phyloP scores from a whole-genome alignment of 164 flowering plant species.

The Vitis rupestris region DNA sequence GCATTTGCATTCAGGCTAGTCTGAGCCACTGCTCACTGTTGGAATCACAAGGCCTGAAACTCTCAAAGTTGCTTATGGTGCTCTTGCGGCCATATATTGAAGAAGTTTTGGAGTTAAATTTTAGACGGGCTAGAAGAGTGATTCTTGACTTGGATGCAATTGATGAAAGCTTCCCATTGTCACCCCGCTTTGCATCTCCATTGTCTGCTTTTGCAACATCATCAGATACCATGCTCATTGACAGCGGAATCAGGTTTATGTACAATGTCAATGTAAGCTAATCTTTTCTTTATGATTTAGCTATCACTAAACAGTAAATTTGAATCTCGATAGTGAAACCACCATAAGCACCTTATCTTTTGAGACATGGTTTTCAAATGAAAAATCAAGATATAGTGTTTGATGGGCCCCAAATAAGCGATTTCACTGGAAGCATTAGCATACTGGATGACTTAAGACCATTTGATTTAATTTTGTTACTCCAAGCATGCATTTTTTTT shows the following conservation, averaged over 20 bases:
- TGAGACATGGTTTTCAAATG: not conserved
- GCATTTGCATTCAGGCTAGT: slow-evolving; percentile 84
- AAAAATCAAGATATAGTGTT: not conserved
- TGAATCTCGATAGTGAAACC: not conserved
- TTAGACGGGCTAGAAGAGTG: slow-evolving; percentile 69
- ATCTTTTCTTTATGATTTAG: slow-evolving; percentile 4
- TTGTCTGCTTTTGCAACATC: slow-evolving; percentile 52
- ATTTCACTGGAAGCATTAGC: not conserved
- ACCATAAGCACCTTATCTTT: not conserved
- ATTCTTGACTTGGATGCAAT: slow-evolving; percentile 56
- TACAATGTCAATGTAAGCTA: slow-evolving; percentile 65
- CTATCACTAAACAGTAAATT: not conserved
- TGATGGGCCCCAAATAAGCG: not conserved
- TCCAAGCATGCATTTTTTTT: not conserved
- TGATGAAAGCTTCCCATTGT: slow-evolving; percentile 48
- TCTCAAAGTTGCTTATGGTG: slow-evolving; percentile 78
- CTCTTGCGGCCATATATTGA: slow-evolving; percentile 83
- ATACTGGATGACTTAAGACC: not conserved
- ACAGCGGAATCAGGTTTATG: slow-evolving; percentile 77
- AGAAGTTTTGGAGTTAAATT: slow-evolving; percentile 87
- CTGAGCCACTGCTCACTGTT: slow-evolving; percentile 70
- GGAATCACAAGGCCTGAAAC: slow-evolving; percentile 84
- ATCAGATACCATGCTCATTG: slow-evolving; percentile 55
- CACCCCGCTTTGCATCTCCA: slow-evolving; percentile 63
- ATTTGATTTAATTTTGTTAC: not conserved